Conservation (phyloP, 805 yeast genomes). For the Schwanniomyces polymorphus region DNA sequence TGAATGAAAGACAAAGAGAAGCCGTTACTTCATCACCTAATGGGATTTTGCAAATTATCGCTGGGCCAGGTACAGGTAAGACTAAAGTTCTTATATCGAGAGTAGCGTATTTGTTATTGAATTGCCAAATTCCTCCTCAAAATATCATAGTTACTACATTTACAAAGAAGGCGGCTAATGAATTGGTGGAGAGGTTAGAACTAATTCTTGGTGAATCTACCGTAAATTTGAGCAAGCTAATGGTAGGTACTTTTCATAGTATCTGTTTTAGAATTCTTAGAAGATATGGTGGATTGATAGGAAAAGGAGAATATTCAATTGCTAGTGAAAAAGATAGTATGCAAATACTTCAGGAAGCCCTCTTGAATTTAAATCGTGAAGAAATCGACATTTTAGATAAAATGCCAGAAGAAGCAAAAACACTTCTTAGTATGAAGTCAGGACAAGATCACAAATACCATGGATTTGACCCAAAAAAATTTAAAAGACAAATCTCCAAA, state of each 20-base stretch:
- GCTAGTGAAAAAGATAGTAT: conserved; percentile 66
- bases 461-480: conserved; percentile 41
- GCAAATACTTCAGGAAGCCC: conserved; percentile 44
- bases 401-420: conserved; percentile 12
- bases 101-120: conserved; percentile 65
- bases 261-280: conserved; percentile 64
- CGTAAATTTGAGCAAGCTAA: conserved; percentile 44
- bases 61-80: conserved; percentile 72
- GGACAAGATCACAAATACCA: conserved; percentile 14
- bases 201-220: conserved; percentile 30
- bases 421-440: conserved; percentile 10
- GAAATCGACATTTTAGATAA: conserved; percentile 15
- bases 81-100: conserved; percentile 81
- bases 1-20: conserved; percentile 41
- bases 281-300: conserved; percentile 52
- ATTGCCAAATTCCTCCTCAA: conserved; percentile 54
- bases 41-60: conserved; percentile 49
- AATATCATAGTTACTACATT: conserved; percentile 84
- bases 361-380: conserved; percentile 20
- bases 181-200: conserved; percentile 67
- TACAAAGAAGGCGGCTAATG: conserved; percentile 89
- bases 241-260: conserved; percentile 90
- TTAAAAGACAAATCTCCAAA: conserved; percentile 50
- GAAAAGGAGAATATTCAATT: conserved; percentile 47
- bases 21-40: conserved; percentile 45